Evolutionary conservation across 768 basidiomycete genomes (phyloP).

Genomic region (Lentinus tigrinus): DNA sequence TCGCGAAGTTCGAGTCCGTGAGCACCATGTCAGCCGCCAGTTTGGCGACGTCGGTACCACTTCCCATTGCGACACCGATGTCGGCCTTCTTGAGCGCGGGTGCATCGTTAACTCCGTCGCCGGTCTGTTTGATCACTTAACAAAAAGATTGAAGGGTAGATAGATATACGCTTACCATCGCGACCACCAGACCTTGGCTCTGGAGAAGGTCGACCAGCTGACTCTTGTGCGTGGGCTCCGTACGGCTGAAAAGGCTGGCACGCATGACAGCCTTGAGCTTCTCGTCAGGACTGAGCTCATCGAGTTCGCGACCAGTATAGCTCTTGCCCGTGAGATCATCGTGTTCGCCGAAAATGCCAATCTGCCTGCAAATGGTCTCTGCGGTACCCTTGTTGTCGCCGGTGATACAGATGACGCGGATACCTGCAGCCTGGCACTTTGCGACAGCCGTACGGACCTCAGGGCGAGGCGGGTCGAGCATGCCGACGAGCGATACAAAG

Average conservation of each 20-base stretch:
- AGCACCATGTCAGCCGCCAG: slow-evolving; percentile 98
- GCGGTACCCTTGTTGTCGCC: slow-evolving; percentile 98
- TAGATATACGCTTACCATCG: slow-evolving; percentile 64
- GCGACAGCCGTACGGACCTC: slow-evolving; percentile 86
- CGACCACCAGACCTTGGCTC: slow-evolving; percentile 87
- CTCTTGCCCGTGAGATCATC: slow-evolving; percentile 95
- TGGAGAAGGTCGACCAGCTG: slow-evolving; percentile 94
- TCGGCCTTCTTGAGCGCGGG: slow-evolving; percentile 96
- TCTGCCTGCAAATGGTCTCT: slow-evolving; percentile 94
- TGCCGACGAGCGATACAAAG: slow-evolving; percentile 94
- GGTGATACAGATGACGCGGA: slow-evolving; percentile 95
- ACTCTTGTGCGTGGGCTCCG: slow-evolving; percentile 93
- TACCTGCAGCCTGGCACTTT: slow-evolving; percentile 89
- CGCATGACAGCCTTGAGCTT: slow-evolving; percentile 85
- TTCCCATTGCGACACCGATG: slow-evolving; percentile 99
- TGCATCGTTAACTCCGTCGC: slow-evolving; percentile 98
- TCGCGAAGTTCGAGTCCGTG: slow-evolving; percentile 95
- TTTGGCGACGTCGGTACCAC: slow-evolving; percentile 98
- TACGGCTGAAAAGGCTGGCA: slow-evolving; percentile 88
- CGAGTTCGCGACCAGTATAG: slow-evolving; percentile 91
- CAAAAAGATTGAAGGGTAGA: neutral
- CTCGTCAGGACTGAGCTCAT: slow-evolving; percentile 74
- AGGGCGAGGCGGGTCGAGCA: slow-evolving; percentile 97
- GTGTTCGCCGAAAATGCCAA: slow-evolving; percentile 85
- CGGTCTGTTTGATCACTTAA: slow-evolving; percentile 55